phyloP scores from a whole-genome alignment of 2,329 filamentous ascomycete species.

The Torrubiella hemipterigena region DNA sequence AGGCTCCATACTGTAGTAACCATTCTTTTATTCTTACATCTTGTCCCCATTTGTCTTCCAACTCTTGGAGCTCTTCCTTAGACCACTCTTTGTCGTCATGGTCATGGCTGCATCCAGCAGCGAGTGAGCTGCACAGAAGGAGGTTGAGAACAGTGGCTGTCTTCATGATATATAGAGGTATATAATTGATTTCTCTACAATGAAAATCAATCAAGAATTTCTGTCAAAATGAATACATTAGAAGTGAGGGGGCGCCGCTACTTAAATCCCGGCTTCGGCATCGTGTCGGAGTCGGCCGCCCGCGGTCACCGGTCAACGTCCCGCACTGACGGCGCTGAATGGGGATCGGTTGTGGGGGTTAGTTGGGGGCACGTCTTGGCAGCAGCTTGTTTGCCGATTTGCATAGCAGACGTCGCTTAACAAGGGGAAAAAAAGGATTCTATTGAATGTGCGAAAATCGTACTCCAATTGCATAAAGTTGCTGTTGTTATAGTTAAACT shows the following conservation, averaged over 20 bases:
- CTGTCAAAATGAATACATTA: neutral
- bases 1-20: conserved; percentile 1
- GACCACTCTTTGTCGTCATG: conserved; percentile 31
- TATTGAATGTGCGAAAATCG: too few species aligned
- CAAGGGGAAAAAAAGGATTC: too few species aligned
- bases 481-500: too few species aligned
- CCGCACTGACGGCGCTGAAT: too few species aligned
- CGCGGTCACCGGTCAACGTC: conserved; percentile 5
- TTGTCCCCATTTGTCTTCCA: conserved; percentile 44
- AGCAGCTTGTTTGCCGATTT: too few species aligned
- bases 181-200: neutral
- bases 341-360: too few species aligned
- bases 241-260: conserved; percentile 1
- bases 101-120: conserved; percentile 16
- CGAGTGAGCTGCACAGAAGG: conserved; percentile 14
- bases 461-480: too few species aligned
- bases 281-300: conserved; percentile 4
- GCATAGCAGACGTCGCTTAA: too few species aligned
- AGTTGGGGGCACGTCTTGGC: too few species aligned
- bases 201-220: neutral
- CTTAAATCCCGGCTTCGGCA: neutral
- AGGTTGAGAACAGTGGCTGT: conserved; percentile 12
- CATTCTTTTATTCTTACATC: conserved; percentile 29
- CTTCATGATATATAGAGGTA: conserved; percentile 13
- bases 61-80: conserved; percentile 36